Evolutionary conservation across 2,329 filamentous ascomycete genomes (phyloP), one percentile per base, ranked within the genome.

Genomic region (Diaporthe caulivora): DNA sequence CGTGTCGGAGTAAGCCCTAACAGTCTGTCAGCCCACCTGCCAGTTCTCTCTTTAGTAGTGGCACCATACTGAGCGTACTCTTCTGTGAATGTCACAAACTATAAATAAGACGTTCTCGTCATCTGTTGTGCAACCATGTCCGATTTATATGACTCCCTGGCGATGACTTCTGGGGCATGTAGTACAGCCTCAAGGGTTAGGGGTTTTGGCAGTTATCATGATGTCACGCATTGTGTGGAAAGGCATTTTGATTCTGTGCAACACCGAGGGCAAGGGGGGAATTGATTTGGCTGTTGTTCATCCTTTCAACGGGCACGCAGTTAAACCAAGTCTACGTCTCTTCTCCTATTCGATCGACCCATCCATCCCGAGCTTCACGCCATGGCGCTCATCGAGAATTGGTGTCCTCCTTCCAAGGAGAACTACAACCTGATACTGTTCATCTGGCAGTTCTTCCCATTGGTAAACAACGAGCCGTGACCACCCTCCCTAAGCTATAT

Each of bases 341-440:
- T 34, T 2, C 26, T 44, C 9, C 13, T n/a, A 34, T 31, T 34
- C 17, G 55, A 13, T 18, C 34, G 44, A 34, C n/a, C 24, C 8
- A 13, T 57, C n/a, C 55, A 31, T 34, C 44, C 13, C 10, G 8
- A 21, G n/a, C 29, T 72, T 67, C 67, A 74, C 44, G 77, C 60
- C 72, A 88, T 88, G 85, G 83, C 86, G 15, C 79, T 90, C 64
- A 78, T 90, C 47, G 80, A 87, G 76, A 85, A 84, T 73, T 91
- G 88, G 88, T 81, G 90, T 75, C 91, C 91, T 21, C 88, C 89
- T 1, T 89, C 86, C 72, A 85, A 85, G 77, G 87, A 89, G 77
- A 87, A 91, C 80, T 92, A 89, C 80, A 84, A 90, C 70, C 77
- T 84, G 37, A 80, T 91, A 13, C 80, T 90, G 47, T 84, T 80